phyloP scores from a whole-genome alignment of 2,329 filamentous ascomycete genomes.

The Aureobasidium sp. region DNA sequence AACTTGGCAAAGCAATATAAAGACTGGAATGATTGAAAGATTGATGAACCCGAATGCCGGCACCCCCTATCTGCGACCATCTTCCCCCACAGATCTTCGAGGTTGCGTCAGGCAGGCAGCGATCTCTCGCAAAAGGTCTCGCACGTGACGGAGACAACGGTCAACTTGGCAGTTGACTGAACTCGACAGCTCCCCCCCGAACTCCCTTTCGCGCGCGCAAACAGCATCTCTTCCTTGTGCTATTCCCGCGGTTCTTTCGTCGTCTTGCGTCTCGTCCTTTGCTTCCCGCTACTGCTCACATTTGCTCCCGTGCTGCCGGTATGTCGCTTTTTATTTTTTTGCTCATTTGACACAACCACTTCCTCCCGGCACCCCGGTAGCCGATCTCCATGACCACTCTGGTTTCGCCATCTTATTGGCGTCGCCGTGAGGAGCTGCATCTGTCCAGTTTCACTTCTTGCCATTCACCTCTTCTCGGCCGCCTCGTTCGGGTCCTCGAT shows the following conservation, averaged over 20 bases:
- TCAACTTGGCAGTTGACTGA: constrained; percentile 13
- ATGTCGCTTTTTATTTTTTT: constrained; percentile 10
- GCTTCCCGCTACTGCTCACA: constrained; percentile 6
- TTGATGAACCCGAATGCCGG: constrained; percentile 11
- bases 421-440: constrained; percentile 11
- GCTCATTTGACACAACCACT: background rate
- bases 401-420: constrained; percentile 11
- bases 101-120: constrained; percentile 13
- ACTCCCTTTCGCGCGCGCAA: constrained; percentile 16
- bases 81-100: background rate
- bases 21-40: constrained; percentile 10
- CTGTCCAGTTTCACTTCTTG: background rate
- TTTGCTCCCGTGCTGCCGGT: constrained; percentile 16
- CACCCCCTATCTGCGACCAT: constrained; percentile 3
- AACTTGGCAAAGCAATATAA: constrained; percentile 15
- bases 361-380: constrained; percentile 14
- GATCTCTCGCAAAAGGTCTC: background rate
- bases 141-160: constrained; percentile 7
- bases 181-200: constrained; percentile 14
- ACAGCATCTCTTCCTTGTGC: constrained; percentile 17
- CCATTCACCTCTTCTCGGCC: background rate
- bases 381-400: constrained; percentile 8
- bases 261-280: constrained; percentile 16
- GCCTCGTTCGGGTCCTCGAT: background rate
- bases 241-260: constrained; percentile 16